Percentiles rank a stretch among this genome's conserved stretches.
Conservation (phyloP, 805 yeast species). For the Saccharomyces eubayanus region DNA sequence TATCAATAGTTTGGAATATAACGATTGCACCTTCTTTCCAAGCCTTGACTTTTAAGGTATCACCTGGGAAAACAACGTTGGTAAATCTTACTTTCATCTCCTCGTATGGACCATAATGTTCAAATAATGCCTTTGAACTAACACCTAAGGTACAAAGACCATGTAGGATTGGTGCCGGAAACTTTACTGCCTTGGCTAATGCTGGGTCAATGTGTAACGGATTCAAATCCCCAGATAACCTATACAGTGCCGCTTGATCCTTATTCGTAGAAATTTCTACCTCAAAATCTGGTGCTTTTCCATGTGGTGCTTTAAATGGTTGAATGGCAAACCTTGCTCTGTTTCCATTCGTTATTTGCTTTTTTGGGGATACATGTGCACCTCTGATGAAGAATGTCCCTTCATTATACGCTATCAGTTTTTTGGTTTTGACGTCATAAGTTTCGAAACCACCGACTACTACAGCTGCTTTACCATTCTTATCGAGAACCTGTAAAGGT, state of each 20-base stretch:
- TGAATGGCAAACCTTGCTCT: constrained; percentile 55
- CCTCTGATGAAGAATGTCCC: constrained; percentile 81
- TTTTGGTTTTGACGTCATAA: constrained; percentile 58
- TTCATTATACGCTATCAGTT: constrained; percentile 67
- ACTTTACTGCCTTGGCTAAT: constrained; percentile 82
- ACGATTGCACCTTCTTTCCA: constrained; percentile 69
- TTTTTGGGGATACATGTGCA: constrained; percentile 44
- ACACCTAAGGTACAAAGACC: constrained; percentile 88
- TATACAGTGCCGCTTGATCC: constrained; percentile 82
- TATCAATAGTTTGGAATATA: constrained; percentile 72
- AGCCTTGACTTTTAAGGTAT: constrained; percentile 66
- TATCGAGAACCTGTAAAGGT: constrained; percentile 72
- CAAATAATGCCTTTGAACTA: constrained; percentile 64
- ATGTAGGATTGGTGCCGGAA: constrained; percentile 81
- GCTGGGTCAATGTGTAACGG: constrained; percentile 92
- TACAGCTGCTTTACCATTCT: constrained; percentile 74
- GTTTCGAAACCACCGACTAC: constrained; percentile 69
- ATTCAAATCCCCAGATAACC: constrained; percentile 89
- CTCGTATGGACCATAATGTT: constrained; percentile 69
- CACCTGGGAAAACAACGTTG: constrained; percentile 92
- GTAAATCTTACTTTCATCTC: constrained; percentile 88
- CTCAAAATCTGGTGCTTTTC: constrained; percentile 58
- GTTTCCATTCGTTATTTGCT: constrained; percentile 38
- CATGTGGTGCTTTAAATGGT: constrained; percentile 51
- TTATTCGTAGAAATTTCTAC: constrained; percentile 46